Conservation (phyloP, 2,329 filamentous ascomycete species). For the Stachybotrys chartarum region DNA sequence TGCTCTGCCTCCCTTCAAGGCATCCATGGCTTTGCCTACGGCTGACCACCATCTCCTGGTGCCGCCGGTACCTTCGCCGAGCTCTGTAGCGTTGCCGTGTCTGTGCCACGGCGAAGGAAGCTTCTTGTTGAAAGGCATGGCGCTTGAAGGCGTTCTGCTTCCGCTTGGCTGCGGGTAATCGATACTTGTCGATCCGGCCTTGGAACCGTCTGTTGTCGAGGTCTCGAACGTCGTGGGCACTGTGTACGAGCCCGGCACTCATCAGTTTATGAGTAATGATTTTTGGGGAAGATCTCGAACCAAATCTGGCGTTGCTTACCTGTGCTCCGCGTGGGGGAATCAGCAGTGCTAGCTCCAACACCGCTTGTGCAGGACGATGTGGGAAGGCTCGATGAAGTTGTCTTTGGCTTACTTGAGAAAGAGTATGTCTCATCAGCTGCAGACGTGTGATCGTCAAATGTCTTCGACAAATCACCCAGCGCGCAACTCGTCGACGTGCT, state of each 20-base stretch:
- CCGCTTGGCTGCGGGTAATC: background rate
- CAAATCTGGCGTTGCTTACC: background rate
- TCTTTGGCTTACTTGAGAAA: background rate
- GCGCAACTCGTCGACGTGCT: background rate
- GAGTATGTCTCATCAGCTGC: background rate
- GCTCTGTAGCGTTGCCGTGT: background rate
- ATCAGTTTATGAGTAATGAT: background rate
- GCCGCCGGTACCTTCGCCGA: background rate
- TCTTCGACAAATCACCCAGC: background rate
- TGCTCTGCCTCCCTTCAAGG: background rate
- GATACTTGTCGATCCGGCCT: background rate
- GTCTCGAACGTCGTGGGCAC: background rate
- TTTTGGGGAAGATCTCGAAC: too few species aligned
- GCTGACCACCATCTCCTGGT: background rate
- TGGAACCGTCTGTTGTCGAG: background rate
- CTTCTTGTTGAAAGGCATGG: background rate
- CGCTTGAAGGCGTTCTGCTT: background rate
- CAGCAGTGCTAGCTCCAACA: background rate
- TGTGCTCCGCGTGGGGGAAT: background rate
- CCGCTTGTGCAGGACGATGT: background rate
- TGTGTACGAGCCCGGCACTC: background rate
- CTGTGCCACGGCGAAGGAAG: background rate
- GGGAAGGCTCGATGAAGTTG: background rate
- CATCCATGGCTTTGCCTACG: background rate
- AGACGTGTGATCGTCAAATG: background rate